These are phyloP conservation scores for Trichophyton equinum DNA, from an alignment of 2,329 filamentous ascomycete genomes.

Conservation along the genomic window DNA sequence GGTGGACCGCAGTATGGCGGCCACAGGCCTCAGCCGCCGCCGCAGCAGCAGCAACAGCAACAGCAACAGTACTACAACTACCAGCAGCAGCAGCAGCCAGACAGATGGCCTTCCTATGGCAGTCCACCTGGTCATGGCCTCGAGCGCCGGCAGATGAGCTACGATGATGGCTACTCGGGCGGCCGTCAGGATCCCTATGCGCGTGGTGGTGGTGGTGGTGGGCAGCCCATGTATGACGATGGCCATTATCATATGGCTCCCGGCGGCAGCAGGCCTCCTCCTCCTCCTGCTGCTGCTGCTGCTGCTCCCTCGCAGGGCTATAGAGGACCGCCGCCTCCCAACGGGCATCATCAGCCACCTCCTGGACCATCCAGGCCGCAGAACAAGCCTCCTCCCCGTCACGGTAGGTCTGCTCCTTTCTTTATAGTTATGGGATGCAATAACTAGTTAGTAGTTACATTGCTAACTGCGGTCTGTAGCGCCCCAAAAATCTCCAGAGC, in stretches of 20 bases:
- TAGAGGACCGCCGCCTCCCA: slow-evolving; percentile 18
- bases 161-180: neutral
- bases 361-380: slow-evolving; percentile 10
- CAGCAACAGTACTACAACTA: neutral
- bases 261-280: slow-evolving; percentile 22
- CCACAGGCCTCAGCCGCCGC: neutral
- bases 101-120: neutral
- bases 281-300: slow-evolving; percentile 16
- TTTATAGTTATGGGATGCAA: too few relatives aligned
- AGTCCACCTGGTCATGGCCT: neutral
- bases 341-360: slow-evolving; percentile 16
- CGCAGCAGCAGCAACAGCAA: too few relatives aligned
- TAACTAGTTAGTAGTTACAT: too few relatives aligned
- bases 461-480: too few relatives aligned
- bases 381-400: too few relatives aligned
- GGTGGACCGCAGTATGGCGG: neutral
- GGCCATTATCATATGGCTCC: slow-evolving; percentile 14
- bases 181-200: neutral
- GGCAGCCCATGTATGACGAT: neutral
- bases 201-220: neutral
- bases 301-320: slow-evolving; percentile 10
- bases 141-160: neutral
- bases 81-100: neutral
- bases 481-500: neutral
- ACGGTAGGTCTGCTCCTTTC: too few relatives aligned